Base-by-base conservation (phyloP, 225 moss, liverwort and hornwort genomes). In the Pseudoscleropodium purum region DNA sequence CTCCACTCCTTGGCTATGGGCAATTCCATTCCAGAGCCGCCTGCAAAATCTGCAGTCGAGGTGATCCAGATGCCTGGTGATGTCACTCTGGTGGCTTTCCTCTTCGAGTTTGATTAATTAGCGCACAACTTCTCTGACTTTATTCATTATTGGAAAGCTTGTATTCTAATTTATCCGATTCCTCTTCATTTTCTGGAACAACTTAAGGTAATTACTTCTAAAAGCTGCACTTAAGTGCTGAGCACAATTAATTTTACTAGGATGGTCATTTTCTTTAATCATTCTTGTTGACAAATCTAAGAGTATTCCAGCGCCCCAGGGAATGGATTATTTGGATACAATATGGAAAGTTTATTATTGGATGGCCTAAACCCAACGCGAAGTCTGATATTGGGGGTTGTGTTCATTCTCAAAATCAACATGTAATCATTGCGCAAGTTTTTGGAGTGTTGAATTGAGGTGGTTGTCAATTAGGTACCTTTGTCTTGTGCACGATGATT, bases 1-100 rank as follows among this genome's bases (percentile, higher is more conserved):
- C 95, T 97, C 75, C 94, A 96, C 59, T 91, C 92, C 39, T 89
- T 97, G 91, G 94, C 95, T 59, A 91, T 87, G 86, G 88, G 93
- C 75, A 93, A 72, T 68, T 47, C 84, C 65, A 64, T 60, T 56
- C 39, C 82, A 83, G 92, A 88, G n/a, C n/a, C 51, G 66, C 64
- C 84, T 79, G 37, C 91, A 36, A 90, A 89, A 77, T 74, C 94
- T 75, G 61, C 89, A 73, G 49, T 63, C 41, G 89, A 91, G 94
- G 94, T 93, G 81, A 89, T 45, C 87, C 85, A 56, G 73, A 86
- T 75, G 62, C 75, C 66, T 67, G 73, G 18, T 88, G 88, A 45
- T 88, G 61, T 81, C 81, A 62, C 54, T 24, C 16, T 69, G 79
- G 79, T 79, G 66, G 17, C 70, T 83, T 75, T 83, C 34, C 78